These are phyloP conservation scores for Lolium rigidum DNA, from an alignment of 176 grass and related monocot species.

Conservation along the genomic window DNA sequence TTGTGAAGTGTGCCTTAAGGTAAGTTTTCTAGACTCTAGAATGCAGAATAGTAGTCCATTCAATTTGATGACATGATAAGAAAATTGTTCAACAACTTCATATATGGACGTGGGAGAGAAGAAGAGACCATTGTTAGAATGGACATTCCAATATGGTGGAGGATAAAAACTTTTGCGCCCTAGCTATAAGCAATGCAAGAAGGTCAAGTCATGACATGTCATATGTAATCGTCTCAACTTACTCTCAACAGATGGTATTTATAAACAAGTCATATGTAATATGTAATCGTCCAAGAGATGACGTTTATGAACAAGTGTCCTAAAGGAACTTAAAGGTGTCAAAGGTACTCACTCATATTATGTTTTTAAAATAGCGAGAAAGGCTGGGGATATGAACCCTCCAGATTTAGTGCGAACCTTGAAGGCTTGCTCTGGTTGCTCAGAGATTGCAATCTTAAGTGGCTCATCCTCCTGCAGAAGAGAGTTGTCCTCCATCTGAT, in stretches of 20 bases:
- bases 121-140: too few species aligned
- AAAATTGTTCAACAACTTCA: background rate
- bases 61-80: background rate
- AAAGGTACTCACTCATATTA: background rate
- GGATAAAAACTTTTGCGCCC: background rate
- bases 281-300: background rate
- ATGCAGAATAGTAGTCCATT: background rate
- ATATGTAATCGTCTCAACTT: too few species aligned
- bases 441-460: background rate
- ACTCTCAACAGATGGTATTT: too few species aligned
- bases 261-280: too few species aligned
- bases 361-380: background rate
- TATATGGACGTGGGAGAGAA: too few species aligned
- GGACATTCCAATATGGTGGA: too few species aligned
- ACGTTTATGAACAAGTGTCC: background rate
- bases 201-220: background rate
- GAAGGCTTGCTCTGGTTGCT: background rate
- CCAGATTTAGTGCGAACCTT: background rate
- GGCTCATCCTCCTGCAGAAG: background rate
- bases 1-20: background rate
- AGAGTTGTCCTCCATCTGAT: background rate
- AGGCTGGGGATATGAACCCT: background rate
- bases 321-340: background rate
- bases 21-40: background rate
- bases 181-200: background rate